Percentiles rank a stretch among this genome's conserved stretches.
Evolutionary conservation across 2,329 filamentous ascomycete genomes (phyloP).

Genomic region (Trichoderma sp.): DNA sequence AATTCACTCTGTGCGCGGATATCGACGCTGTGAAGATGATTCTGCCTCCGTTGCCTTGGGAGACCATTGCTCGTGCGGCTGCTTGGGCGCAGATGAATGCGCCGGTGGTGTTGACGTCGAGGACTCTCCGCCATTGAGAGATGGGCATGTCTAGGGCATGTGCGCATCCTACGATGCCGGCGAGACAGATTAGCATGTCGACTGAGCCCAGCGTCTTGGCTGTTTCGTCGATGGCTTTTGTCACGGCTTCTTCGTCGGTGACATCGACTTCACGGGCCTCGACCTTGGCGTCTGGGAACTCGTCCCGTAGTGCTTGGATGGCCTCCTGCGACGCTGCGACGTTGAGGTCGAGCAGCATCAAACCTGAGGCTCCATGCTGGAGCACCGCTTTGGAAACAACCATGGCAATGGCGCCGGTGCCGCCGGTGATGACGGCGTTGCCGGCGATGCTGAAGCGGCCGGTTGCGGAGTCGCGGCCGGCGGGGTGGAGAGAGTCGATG

Average conservation of each 20-base stretch:
- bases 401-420: constrained; percentile 28
- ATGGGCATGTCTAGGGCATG: constrained; percentile 50
- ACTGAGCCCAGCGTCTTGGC: constrained; percentile 22
- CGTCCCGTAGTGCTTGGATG: constrained; percentile 14
- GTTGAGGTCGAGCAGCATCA: constrained; percentile 60
- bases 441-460: constrained; percentile 33
- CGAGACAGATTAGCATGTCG: constrained; percentile 35
- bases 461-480: constrained; percentile 18
- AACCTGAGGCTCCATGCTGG: constrained; percentile 60
- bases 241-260: constrained; percentile 23
- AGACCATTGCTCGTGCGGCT: constrained; percentile 51
- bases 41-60: constrained; percentile 50
- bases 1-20: constrained; percentile 67
- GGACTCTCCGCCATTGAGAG: constrained; percentile 55
- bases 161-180: constrained; percentile 62
- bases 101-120: constrained; percentile 72
- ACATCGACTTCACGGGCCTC: constrained; percentile 22
- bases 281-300: constrained; percentile 25
- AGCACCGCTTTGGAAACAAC: constrained; percentile 63
- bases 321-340: constrained; percentile 36
- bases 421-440: constrained; percentile 48
- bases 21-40: constrained; percentile 67
- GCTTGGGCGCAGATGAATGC: constrained; percentile 69
- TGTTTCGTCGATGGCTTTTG: constrained; percentile 17
- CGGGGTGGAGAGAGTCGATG: constrained; percentile 9